A percentile compares a stretch with the other conserved stretches of the same genome.
Conservation (phyloP, 1,139 yeast genomes). For the Wickerhamiella infanticola region DNA sequence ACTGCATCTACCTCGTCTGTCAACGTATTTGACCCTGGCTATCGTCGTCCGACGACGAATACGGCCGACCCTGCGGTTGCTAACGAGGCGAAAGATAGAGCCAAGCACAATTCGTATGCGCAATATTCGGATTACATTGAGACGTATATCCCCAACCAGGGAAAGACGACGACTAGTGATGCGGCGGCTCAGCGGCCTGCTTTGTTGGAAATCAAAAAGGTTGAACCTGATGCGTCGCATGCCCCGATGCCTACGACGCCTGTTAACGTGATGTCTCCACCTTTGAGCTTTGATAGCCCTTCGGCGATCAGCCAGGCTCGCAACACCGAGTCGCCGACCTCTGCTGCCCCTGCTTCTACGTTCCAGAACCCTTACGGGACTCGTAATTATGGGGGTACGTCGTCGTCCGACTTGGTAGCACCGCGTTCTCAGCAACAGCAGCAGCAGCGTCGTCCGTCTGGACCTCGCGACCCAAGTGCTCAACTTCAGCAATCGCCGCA, state of each 20-base stretch:
- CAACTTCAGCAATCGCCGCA: background rate
- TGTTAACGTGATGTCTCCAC: background rate
- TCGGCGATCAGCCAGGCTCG: background rate
- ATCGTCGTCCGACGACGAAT: background rate
- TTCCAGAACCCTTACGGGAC: background rate
- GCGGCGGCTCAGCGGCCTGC: conserved; percentile 6
- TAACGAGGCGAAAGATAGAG: background rate
- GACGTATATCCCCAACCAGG: conserved; percentile 9
- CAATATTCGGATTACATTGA: conserved; percentile 16
- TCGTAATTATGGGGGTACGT: background rate
- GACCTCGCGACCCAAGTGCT: background rate
- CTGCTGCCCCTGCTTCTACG: background rate
- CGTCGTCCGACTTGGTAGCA: background rate
- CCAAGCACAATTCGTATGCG: conserved; percentile 14
- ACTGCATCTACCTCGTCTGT: conserved; percentile 1
- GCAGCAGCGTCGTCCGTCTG: conserved; percentile 1
- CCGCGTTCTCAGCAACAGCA: background rate
- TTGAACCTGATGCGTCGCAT: background rate
- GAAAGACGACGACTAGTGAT: conserved; percentile 1
- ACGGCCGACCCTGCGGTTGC: background rate
- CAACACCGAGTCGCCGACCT: background rate
- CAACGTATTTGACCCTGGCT: conserved; percentile 11
- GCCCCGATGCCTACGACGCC: background rate
- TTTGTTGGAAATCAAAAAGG: conserved; percentile 1
- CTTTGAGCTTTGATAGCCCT: background rate